Base-by-base conservation (phyloP, 2,329 filamentous ascomycete genomes). In the Colletotrichum sidae region DNA sequence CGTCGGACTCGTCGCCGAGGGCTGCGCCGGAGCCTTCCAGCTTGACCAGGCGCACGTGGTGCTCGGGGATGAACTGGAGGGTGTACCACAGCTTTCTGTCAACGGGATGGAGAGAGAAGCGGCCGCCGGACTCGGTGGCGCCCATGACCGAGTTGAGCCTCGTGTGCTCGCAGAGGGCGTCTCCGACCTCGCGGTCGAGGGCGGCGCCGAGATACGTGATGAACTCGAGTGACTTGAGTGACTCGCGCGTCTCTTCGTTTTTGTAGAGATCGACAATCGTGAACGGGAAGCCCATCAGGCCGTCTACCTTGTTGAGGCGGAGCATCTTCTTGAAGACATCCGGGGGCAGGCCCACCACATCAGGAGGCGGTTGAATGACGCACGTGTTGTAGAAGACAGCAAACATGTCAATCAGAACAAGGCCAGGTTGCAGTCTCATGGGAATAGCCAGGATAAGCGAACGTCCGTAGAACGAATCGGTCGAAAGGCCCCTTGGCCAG, bases 91-190 rank as follows among this genome's bases (percentile, higher is more conserved):
- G 25, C 47, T 50, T 50, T 17, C 47, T 50, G 8, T 44, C 52
- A 8, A 13, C 10, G 7, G 38, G 38, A 10, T 35, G 51, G 6
- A 54, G 35, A 50, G 67, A 71, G 68, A 25, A 56, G 15, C 42
- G 45, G 49, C 41, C 47, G 33, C 47, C 47, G 17, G 47, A 13
- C 47, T 50, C 47, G 33, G 47, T 50, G 33, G 47, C 47, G 17
- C 47, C 47, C n/a, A 50, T 50, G 47, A 50, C 47, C n/a, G 47
- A 50, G n/a, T 25, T 25, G 47, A 50, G 47, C 11, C 47, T n/a
- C 17, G 47, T 50, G 47, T 50, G 47, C 17, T 50, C 8, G n/a
- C 7, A n/a, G 17, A 50, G 47, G 17, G 47, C 47, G 12, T 50
- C 47, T 11, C 47, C 47, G 12, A 50, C 47, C 12, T 17, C 47